Conservation (phyloP, 768 basidiomycete species). For the Suillus cothurnatus region DNA sequence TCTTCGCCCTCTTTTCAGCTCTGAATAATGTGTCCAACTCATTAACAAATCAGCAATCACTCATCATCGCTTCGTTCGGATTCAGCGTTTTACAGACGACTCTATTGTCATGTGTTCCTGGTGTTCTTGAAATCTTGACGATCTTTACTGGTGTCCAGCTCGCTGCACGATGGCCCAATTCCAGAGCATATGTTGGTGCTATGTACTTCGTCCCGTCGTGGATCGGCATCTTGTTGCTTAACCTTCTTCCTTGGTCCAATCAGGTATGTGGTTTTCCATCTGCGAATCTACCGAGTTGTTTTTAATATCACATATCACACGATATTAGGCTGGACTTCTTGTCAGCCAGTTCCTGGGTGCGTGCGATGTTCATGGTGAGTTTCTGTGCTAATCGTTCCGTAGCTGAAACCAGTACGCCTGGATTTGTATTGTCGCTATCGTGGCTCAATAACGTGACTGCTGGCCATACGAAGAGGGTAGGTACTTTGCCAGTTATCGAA, state of each 20-base stretch:
- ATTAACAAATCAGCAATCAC: constrained; percentile 55
- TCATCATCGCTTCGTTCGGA: constrained; percentile 65
- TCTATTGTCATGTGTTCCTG: constrained; percentile 62
- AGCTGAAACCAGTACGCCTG: constrained; percentile 49
- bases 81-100: constrained; percentile 63
- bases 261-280: constrained; percentile 51
- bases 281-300: constrained; percentile 8
- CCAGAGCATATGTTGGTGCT: constrained; percentile 56
- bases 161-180: constrained; percentile 51
- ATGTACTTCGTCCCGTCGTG: constrained; percentile 62
- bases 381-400: background rate
- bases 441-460: constrained; percentile 64
- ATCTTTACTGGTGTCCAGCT: constrained; percentile 62
- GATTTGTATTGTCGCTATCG: constrained; percentile 56
- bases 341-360: constrained; percentile 55
- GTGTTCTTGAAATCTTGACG: constrained; percentile 60
- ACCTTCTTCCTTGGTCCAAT: constrained; percentile 58
- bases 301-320: background rate
- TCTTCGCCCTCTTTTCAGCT: constrained; percentile 62
- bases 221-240: constrained; percentile 57
- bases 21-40: constrained; percentile 62
- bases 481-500: constrained; percentile 28
- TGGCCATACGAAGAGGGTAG: constrained; percentile 67
- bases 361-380: constrained; percentile 6
- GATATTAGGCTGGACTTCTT: constrained; percentile 24